Evolutionary conservation across 1,139 yeast genomes (phyloP).

Genomic region (Geotrichum siamense): DNA sequence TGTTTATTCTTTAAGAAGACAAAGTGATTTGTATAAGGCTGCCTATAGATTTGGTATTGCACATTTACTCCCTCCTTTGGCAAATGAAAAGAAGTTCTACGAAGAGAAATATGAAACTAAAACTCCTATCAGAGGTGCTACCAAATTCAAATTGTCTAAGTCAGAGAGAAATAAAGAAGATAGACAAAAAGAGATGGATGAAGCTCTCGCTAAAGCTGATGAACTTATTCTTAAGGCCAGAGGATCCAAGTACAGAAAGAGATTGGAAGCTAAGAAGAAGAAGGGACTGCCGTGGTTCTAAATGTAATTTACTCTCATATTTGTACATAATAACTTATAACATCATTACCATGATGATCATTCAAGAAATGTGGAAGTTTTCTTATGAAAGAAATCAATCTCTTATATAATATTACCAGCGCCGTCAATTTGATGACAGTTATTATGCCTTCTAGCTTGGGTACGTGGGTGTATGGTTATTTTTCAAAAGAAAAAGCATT

Average conservation of each 20-base stretch:
- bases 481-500: no score
- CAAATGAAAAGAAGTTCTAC: slow-evolving; percentile 62
- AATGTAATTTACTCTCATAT: neutral
- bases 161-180: slow-evolving; percentile 65
- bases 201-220: slow-evolving; percentile 69
- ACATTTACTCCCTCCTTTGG: slow-evolving; percentile 69
- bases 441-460: no score
- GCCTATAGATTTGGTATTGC: slow-evolving; percentile 77
- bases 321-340: neutral
- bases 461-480: no score
- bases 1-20: slow-evolving; percentile 72
- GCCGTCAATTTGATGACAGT: no score
- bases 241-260: slow-evolving; percentile 38
- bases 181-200: slow-evolving; percentile 51
- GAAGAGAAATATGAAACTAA: slow-evolving; percentile 68
- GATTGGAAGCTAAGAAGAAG: slow-evolving; percentile 25
- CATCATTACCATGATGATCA: no score
- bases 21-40: slow-evolving; percentile 75
- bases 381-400: no score
- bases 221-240: slow-evolving; percentile 57
- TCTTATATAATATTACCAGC: no score
- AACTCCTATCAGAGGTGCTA: slow-evolving; percentile 70
- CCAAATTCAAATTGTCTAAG: slow-evolving; percentile 71
- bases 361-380: no score
- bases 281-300: slow-evolving; percentile 19